phyloP scores from a whole-genome alignment of 2,329 filamentous ascomycete genomes.

The Xylaria sp. region DNA sequence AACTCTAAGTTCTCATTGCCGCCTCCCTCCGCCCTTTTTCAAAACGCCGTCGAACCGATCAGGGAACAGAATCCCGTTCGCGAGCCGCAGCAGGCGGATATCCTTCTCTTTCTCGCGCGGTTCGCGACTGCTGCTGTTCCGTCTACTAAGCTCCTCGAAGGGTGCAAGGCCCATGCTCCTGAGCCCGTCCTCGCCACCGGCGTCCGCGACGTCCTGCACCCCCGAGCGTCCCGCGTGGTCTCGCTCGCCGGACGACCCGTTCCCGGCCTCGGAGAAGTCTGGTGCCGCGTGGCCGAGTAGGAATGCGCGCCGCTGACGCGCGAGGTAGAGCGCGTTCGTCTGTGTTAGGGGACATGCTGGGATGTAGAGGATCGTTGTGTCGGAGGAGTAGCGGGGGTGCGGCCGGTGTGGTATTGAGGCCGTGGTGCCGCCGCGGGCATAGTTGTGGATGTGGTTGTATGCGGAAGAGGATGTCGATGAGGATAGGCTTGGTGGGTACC shows the following conservation, averaged over 20 bases:
- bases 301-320: constrained; percentile 75
- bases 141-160: constrained; percentile 20
- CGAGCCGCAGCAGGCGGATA: constrained; percentile 40
- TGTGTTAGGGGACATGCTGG: constrained; percentile 84
- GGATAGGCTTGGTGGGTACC: neutral
- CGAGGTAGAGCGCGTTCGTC: constrained; percentile 76
- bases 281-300: constrained; percentile 71
- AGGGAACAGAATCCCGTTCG: constrained; percentile 46
- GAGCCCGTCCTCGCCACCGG: constrained; percentile 51
- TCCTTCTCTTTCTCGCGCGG: constrained; percentile 26
- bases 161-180: constrained; percentile 58
- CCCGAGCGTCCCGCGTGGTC: constrained; percentile 61
- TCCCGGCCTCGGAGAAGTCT: constrained; percentile 61
- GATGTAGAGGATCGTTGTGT: constrained; percentile 83
- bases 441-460: neutral
- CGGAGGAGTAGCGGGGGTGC: constrained; percentile 62
- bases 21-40: constrained; percentile 23
- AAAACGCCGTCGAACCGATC: constrained; percentile 40
- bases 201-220: constrained; percentile 52
- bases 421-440: constrained; percentile 15
- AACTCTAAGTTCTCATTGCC: neutral
- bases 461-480: neutral
- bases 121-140: neutral
- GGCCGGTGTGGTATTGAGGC: constrained; percentile 27
- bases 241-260: constrained; percentile 63